phyloP scores from a whole-genome alignment of 305 asterid genomes.

The Fraxinus baroniana region DNA sequence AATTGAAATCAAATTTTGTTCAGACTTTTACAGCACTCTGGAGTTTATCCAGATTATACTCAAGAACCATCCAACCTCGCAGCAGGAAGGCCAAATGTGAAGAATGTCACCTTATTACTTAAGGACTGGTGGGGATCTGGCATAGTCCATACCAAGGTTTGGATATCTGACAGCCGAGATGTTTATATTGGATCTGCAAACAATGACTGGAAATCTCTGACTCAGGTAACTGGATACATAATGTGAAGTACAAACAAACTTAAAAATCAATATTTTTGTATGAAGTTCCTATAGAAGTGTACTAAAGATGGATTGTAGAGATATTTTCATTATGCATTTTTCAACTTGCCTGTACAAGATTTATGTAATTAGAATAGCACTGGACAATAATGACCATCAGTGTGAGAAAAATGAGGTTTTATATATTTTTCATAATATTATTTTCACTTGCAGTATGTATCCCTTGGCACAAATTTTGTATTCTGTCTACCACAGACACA shows the following conservation, averaged over 20 bases:
- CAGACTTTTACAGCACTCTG: slow-evolving; percentile 90
- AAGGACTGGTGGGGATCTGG: slow-evolving; percentile 91
- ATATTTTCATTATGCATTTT: not conserved
- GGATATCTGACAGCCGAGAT: slow-evolving; percentile 77
- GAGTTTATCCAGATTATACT: slow-evolving; percentile 83
- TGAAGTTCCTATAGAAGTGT: slow-evolving; percentile 12
- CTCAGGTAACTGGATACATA: slow-evolving; percentile 54
- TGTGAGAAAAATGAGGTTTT: not conserved
- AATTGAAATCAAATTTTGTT: slow-evolving; percentile 28
- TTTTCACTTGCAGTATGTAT: not conserved
- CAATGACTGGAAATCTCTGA: slow-evolving; percentile 94
- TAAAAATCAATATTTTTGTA: not conserved
- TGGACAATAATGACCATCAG: not conserved
- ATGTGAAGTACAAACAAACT: not conserved
- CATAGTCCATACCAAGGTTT: slow-evolving; percentile 81
- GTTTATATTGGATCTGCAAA: slow-evolving; percentile 88
- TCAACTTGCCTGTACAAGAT: not conserved
- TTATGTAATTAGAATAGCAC: not conserved
- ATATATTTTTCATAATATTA: not conserved
- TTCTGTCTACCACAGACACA: not conserved
- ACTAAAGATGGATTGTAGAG: not conserved
- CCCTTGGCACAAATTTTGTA: not conserved
- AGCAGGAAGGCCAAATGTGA: slow-evolving; percentile 68
- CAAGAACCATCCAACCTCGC: slow-evolving; percentile 72
- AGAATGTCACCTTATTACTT: slow-evolving; percentile 65